Base-by-base conservation (phyloP, 768 basidiomycete genomes). In the Mrakia hoshinonis region DNA sequence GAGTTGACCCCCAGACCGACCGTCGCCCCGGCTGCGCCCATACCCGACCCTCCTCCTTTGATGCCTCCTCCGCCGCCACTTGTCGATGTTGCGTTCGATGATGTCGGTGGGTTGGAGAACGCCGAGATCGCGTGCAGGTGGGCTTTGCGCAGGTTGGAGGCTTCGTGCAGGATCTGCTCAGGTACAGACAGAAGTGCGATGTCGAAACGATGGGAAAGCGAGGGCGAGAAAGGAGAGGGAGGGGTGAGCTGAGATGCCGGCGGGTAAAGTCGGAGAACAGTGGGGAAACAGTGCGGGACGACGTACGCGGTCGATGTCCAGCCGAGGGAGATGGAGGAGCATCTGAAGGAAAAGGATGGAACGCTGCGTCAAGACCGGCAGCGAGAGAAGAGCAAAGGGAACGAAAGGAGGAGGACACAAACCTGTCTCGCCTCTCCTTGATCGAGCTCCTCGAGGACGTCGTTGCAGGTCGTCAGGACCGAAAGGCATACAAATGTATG, bases 381-480 rank as follows among this genome's bases (percentile, higher is more conserved):
- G 22, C 18, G 20, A 61, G 2, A 15, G 36, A 6, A 43, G 43
- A 15, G 43, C 7, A 5, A 34, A n/a, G 31, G 55, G 13, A 52
- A 22, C 6, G 13, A 34, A n/a, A 47, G 66, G 15, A 67, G 11
- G 18, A 5, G 48, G 9, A 38, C 24, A 9, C 47, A 29, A 18
- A 68, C 26, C 36, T 48, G 46, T 36, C 36, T 68, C 7, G 49
- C 67, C 31, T 68, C 67, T 1, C 67, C 48, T 34, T 68, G 67
- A 68, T 68, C 67, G 24, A 68, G 67, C 31, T 68, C 67, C 31
- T 68, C 67, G 38, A 68, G 67, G 3, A 52, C 46, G 38, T 68
- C 67, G 55, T 68, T 68, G 55, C 46, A 51, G 36, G 67, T 60
- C 20, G 67, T 68, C 52, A 68, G 36, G n/a, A 68, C 67, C n/a